phyloP scores from a whole-genome alignment of 2,329 filamentous ascomycete species.

The Colletotrichum cordylinicola region DNA sequence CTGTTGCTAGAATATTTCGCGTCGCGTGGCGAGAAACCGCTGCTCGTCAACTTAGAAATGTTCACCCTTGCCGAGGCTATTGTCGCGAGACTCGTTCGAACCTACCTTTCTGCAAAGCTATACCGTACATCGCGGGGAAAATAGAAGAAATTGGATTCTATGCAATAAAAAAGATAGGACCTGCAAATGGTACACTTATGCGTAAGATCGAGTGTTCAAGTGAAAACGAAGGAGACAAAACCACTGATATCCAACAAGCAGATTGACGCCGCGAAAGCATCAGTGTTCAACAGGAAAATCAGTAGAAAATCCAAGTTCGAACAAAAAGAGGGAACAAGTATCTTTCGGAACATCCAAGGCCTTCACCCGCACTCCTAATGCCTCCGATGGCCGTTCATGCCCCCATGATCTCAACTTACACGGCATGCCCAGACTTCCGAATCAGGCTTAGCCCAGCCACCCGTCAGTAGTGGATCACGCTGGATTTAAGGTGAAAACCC shows the following conservation, averaged over 20 bases:
- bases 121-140: neutral
- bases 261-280: neutral
- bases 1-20: neutral
- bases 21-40: neutral
- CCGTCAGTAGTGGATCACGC: neutral
- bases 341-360: neutral
- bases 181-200: rapidly evolving
- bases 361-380: neutral
- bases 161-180: neutral
- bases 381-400: neutral
- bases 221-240: neutral
- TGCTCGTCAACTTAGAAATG: neutral
- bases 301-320: neutral
- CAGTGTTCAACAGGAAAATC: neutral
- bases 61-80: neutral
- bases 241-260: neutral
- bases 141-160: neutral
- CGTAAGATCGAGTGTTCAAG: neutral
- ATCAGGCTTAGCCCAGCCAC: neutral
- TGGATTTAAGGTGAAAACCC: constrained; percentile 1
- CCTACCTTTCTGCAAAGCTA: neutral
- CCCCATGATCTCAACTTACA: neutral
- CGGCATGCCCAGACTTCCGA: neutral
- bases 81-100: neutral
- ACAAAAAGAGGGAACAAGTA: neutral